Evolutionary conservation across 1,139 yeast genomes (phyloP).

Genomic region (Suhomyces bokatorum): DNA sequence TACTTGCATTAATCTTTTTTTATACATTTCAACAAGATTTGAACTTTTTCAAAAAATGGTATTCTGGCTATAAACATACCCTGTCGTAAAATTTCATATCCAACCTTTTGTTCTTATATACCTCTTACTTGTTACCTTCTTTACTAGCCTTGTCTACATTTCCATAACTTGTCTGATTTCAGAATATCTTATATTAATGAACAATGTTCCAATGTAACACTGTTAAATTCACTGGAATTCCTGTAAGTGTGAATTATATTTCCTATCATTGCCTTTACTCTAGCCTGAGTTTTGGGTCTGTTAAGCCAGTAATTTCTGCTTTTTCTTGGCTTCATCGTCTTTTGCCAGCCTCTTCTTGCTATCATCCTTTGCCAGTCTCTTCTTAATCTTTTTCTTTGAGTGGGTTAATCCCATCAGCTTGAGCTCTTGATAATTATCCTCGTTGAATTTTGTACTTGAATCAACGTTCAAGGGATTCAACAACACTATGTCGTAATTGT

Average conservation of each 20-base stretch:
- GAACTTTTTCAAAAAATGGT: too few species aligned
- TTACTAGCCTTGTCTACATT: too few species aligned
- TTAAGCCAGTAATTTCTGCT: not conserved
- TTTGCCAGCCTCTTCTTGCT: conserved; percentile 1
- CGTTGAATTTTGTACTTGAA: conserved; percentile 31
- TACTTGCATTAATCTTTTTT: too few species aligned
- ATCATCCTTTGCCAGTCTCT: conserved; percentile 1
- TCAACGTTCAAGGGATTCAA: conserved; percentile 25
- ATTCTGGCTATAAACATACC: too few species aligned
- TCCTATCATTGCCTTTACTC: too few species aligned
- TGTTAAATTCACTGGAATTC: too few species aligned
- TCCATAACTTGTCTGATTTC: not conserved
- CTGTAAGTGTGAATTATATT: too few species aligned
- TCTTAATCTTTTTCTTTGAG: conserved; percentile 16
- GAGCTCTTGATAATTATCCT: conserved; percentile 32
- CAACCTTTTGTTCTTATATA: too few species aligned
- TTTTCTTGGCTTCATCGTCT: not conserved
- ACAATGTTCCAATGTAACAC: not conserved
- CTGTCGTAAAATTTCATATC: too few species aligned
- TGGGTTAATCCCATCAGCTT: conserved; percentile 13
- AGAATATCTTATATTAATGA: not conserved
- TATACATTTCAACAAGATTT: too few species aligned
- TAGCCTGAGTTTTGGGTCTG: too few species aligned
- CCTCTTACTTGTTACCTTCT: too few species aligned
- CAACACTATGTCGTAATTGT: conserved; percentile 34